phyloP scores from a whole-genome alignment of 371 early-diverging fungal genomes.

The Lichtheimia ornata region DNA sequence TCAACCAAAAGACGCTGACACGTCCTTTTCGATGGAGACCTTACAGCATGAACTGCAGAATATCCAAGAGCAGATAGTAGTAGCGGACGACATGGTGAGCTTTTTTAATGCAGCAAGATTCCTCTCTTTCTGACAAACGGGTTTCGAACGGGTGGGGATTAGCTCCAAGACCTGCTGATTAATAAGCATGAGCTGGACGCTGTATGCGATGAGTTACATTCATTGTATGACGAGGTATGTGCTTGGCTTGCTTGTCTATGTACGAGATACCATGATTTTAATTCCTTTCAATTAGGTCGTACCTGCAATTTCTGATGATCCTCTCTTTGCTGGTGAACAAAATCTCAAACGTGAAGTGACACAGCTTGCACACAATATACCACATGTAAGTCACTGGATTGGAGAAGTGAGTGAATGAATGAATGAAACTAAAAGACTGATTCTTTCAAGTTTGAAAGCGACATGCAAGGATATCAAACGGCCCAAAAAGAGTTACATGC shows the following conservation, averaged over 20 bases:
- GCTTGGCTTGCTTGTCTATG: not conserved
- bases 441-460: slow-evolving; percentile 25
- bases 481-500: slow-evolving; percentile 37
- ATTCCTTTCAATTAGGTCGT: slow-evolving; percentile 18
- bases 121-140: not conserved
- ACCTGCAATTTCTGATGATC: slow-evolving; percentile 28
- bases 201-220: slow-evolving; percentile 30
- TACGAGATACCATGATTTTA: not conserved
- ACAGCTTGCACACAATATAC: slow-evolving; percentile 32
- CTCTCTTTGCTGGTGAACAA: slow-evolving; percentile 29
- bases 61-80: slow-evolving; percentile 28
- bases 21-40: too few relatives aligned
- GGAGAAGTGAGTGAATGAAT: not conserved
- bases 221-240: slow-evolving; percentile 39
- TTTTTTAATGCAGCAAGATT: too few relatives aligned
- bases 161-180: slow-evolving; percentile 31
- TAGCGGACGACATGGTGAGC: slow-evolving; percentile 36
- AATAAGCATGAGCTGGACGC: slow-evolving; percentile 34
- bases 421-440: not conserved
- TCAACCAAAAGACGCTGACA: too few relatives aligned
- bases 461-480: slow-evolving; percentile 23
- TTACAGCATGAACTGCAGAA: slow-evolving; percentile 24
- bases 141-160: not conserved
- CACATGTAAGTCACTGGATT: slow-evolving; percentile 22
- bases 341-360: slow-evolving; percentile 37